phyloP scores from a whole-genome alignment of 805 yeast species.

The Ogataea ganodermae region DNA sequence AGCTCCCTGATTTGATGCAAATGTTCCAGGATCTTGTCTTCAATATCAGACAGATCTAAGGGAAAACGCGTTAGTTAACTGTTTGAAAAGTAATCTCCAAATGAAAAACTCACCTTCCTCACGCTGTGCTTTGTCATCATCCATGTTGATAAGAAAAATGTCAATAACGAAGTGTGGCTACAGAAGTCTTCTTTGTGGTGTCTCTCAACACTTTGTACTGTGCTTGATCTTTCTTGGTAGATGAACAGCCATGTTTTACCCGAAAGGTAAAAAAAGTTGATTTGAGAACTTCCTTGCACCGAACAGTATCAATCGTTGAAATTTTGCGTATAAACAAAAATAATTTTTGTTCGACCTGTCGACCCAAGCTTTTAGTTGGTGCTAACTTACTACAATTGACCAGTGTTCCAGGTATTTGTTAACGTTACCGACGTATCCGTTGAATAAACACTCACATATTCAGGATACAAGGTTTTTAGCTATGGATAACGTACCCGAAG shows the following conservation, averaged over 20 bases:
- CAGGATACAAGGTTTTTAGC: not conserved
- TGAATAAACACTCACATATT: not conserved
- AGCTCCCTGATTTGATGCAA: conserved; percentile 23
- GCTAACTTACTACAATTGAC: not conserved
- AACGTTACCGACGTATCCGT: not conserved
- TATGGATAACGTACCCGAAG: conserved; percentile 1
- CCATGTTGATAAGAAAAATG: not conserved
- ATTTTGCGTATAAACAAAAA: not conserved
- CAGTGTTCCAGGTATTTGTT: not conserved
- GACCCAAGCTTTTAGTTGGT: not conserved
- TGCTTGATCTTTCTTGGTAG: too few relatives aligned
- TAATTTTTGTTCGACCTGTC: not conserved
- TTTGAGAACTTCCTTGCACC: not conserved
- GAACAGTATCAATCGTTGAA: not conserved
- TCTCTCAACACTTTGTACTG: too few relatives aligned
- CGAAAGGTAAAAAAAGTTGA: not conserved
- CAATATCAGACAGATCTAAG: conserved; percentile 28
- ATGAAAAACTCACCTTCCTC: conserved; percentile 13
- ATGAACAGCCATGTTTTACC: not conserved
- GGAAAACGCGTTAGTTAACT: conserved; percentile 13
- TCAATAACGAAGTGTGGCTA: too few relatives aligned
- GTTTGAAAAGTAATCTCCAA: not conserved
- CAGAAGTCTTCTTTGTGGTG: too few relatives aligned
- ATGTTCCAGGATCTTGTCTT: conserved; percentile 25
- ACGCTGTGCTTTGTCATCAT: not conserved